Conservation (phyloP, 345 rosid species). For the Passiflora organensis region DNA sequence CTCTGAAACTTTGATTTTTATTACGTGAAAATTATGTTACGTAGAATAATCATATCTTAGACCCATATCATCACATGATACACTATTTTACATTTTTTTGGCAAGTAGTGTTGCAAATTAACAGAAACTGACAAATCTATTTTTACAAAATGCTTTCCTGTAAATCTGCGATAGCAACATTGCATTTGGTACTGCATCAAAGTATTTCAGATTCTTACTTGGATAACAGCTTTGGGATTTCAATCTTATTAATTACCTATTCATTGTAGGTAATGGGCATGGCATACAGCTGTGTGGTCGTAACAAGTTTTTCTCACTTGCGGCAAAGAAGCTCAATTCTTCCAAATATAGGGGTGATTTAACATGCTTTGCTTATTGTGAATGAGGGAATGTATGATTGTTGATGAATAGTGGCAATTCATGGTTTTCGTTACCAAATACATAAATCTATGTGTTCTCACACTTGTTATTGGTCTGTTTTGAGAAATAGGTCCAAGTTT, state of each 20-base stretch:
- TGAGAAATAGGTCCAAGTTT: neutral
- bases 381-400: neutral
- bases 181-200: neutral
- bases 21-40: neutral
- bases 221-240: neutral
- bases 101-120: no score
- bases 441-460: neutral
- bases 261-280: conserved; percentile 23
- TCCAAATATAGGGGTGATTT: conserved; percentile 37
- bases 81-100: neutral
- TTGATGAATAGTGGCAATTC: neutral
- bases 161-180: neutral
- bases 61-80: neutral
- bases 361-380: neutral
- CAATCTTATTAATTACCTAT: conserved; percentile 3
- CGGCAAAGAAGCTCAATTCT: conserved; percentile 27
- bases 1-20: neutral
- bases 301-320: conserved; percentile 33
- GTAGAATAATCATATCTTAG: neutral
- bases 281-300: conserved; percentile 25
- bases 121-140: no score
- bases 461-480: neutral
- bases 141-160: neutral
- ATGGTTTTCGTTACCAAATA: neutral
- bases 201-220: neutral